Percentiles rank a stretch among this genome's conserved stretches.
phyloP scores from a whole-genome alignment of 1,284 basidiomycete species.

The Tilletia horrida region DNA sequence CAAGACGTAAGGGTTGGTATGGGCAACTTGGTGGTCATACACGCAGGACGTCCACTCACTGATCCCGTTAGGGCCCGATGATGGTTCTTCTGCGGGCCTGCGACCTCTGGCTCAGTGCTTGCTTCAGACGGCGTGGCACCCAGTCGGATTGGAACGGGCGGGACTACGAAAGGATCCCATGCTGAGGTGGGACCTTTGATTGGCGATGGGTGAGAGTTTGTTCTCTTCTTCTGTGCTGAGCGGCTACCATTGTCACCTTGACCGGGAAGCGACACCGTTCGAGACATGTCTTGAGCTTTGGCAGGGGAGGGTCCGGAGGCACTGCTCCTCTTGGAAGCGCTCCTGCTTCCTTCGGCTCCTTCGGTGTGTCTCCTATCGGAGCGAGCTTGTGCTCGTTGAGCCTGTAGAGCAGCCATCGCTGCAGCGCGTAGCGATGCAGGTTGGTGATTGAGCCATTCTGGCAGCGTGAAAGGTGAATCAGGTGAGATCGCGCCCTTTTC shows the following conservation, averaged over 20 bases:
- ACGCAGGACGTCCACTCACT: neutral
- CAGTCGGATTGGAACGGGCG: neutral
- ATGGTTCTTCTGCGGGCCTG: too few species aligned
- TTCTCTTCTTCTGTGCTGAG: neutral
- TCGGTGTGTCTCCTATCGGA: neutral
- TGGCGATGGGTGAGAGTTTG: too few species aligned
- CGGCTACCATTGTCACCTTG: neutral
- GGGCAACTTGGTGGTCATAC: neutral
- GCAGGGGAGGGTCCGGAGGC: neutral
- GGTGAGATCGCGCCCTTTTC: conserved; percentile 3
- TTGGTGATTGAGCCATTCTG: conserved; percentile 10
- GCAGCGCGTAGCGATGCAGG: conserved; percentile 14
- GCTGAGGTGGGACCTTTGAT: neutral
- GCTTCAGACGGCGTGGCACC: conserved; percentile 1
- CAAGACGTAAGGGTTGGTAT: too few species aligned
- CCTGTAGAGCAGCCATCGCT: conserved; percentile 10
- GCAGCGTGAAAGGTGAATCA: conserved; percentile 1
- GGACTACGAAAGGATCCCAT: conserved; percentile 13
- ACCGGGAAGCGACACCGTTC: neutral
- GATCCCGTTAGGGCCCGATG: too few species aligned
- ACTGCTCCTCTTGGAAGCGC: neutral
- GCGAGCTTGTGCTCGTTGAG: neutral
- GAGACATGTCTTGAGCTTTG: neutral
- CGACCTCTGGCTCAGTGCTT: neutral
- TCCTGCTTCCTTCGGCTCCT: neutral